A percentile compares a stretch with the other conserved stretches of the same genome.
phyloP scores from a whole-genome alignment of 148 eudicot genomes.

The Chenopodium quinoa region DNA sequence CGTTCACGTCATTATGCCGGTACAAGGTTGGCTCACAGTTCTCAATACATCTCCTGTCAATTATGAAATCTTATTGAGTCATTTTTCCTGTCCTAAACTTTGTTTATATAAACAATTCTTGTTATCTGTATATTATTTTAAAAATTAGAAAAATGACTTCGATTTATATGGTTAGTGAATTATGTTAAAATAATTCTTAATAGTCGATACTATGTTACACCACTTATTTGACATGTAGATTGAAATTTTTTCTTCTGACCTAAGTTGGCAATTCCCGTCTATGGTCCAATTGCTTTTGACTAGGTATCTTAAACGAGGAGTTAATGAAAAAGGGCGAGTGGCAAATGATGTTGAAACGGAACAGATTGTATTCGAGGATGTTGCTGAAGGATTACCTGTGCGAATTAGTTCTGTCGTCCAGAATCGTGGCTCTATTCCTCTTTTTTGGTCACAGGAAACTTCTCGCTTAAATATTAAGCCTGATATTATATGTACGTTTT shows the following conservation, averaged over 20 bases:
- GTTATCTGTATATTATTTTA: neutral
- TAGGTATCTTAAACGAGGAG: conserved; percentile 91
- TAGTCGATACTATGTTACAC: neutral
- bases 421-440: conserved; percentile 95
- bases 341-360: conserved; percentile 98
- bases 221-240: no score
- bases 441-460: conserved; percentile 97
- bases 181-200: neutral
- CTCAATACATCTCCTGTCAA: neutral
- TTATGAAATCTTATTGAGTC: neutral
- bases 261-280: neutral
- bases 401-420: conserved; percentile 89
- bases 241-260: neutral
- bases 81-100: neutral
- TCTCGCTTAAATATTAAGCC: conserved; percentile 91
- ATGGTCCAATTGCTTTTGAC: conserved; percentile 7
- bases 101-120: neutral
- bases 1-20: conserved; percentile 99
- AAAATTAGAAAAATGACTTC: neutral
- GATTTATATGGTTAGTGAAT: neutral
- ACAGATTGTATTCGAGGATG: conserved; percentile 83
- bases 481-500: conserved; percentile 73
- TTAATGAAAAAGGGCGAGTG: conserved; percentile 85
- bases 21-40: conserved; percentile 55
- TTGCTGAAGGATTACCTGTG: conserved; percentile 60